A percentile compares a stretch with the other conserved stretches of the same genome.
These are phyloP conservation scores for Paratinospora sagittata DNA, from an alignment of 164 flowering plant species.

Conservation along the genomic window DNA sequence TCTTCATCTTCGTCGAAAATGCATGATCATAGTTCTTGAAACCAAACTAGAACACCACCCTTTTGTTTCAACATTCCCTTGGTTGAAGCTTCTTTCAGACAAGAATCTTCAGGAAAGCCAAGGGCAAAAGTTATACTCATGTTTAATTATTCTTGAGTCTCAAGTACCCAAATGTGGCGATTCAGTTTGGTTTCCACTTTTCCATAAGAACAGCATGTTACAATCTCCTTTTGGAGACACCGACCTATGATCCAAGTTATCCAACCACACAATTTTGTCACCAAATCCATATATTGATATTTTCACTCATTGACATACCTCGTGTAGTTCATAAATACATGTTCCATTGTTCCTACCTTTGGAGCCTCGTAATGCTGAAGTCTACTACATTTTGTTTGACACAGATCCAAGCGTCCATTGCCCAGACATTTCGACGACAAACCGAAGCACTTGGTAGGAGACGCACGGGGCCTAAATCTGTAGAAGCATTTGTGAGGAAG, in stretches of 20 bases:
- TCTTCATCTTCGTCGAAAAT: background rate
- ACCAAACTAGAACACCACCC: too few species aligned
- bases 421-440: constrained; percentile 68
- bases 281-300: background rate
- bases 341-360: background rate
- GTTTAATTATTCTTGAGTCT: too few species aligned
- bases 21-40: background rate
- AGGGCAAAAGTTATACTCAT: too few species aligned
- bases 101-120: too few species aligned
- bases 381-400: constrained; percentile 10
- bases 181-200: background rate
- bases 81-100: too few species aligned
- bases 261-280: background rate
- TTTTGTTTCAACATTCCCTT: too few species aligned
- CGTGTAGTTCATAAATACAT: background rate
- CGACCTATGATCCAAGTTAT: background rate
- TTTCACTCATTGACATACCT: background rate
- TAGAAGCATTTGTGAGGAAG: constrained; percentile 40
- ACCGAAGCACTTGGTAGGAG: constrained; percentile 70
- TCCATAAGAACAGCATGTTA: background rate
- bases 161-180: too few species aligned
- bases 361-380: background rate
- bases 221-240: background rate
- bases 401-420: constrained; percentile 94
- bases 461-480: constrained; percentile 41